Conservation (phyloP, 805 yeast species). For the Cyberlindnera xishuangbannaensis region DNA sequence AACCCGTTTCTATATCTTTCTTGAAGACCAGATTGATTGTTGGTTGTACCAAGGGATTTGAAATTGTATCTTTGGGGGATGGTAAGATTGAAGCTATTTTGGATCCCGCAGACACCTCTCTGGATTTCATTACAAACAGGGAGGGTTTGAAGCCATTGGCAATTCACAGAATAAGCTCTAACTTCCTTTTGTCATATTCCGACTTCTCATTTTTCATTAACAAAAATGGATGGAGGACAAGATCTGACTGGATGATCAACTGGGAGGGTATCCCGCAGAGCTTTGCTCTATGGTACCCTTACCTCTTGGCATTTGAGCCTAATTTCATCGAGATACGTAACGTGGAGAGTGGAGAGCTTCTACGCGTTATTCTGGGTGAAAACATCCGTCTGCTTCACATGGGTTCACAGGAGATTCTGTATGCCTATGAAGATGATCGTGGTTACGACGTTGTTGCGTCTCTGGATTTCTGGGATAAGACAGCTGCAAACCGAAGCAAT, state of each 20-base stretch:
- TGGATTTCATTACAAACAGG: conserved; percentile 84
- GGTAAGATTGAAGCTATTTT: conserved; percentile 82
- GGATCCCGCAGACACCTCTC: conserved; percentile 97
- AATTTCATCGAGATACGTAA: conserved; percentile 89
- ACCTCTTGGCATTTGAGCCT: conserved; percentile 82
- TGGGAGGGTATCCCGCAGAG: conserved; percentile 97
- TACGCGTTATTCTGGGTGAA: conserved; percentile 88
- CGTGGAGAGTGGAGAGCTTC: conserved; percentile 78
- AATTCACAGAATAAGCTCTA: conserved; percentile 82
- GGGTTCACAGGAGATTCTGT: conserved; percentile 87
- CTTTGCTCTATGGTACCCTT: conserved; percentile 92
- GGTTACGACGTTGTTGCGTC: conserved; percentile 92
- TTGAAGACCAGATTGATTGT: conserved; percentile 84
- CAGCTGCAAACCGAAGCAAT: conserved; percentile 18
- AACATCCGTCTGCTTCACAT: conserved; percentile 85
- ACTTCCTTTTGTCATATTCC: conserved; percentile 82
- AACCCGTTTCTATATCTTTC: conserved; percentile 88
- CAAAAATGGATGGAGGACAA: conserved; percentile 92
- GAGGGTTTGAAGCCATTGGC: conserved; percentile 87
- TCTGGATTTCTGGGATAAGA: conserved; percentile 76
- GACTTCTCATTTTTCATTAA: conserved; percentile 94
- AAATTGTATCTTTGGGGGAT: conserved; percentile 80
- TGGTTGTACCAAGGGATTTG: conserved; percentile 96
- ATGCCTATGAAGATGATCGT: conserved; percentile 84
- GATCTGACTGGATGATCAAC: conserved; percentile 87